Evolutionary conservation across 2,329 filamentous ascomycete genomes (phyloP), one percentile per base, ranked within the genome.

Genomic region (Trichophyton rubrum): DNA sequence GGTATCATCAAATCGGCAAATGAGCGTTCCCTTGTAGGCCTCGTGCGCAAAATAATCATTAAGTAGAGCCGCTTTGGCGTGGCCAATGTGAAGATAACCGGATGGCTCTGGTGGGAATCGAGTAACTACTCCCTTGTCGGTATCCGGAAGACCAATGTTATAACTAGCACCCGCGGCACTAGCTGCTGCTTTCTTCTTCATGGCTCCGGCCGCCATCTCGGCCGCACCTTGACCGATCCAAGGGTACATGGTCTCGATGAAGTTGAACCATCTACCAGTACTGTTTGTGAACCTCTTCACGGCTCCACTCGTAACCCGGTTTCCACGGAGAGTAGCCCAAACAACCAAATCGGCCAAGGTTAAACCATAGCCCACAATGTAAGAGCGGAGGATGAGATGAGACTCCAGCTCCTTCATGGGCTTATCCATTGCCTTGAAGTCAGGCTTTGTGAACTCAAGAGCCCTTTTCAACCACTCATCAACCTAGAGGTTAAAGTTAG

Each of bases 1-100:
- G 61, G 93, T 99, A 71, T 99, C 93, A 72, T 99, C 93, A 70
- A 99, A 93, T 62, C 93, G 88, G 57, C 97, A 83, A 62, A 95
- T 85, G 68, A 99, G 80, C 68, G 87, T 95, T 69, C 93, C 93
- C 63, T 92, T 86, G 79, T 95, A 95, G 67, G 90, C 88, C 72
- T 90, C 87, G 74, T 96, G 90, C 51, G 90, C 92, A 68, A 97
- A 97, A 80, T 95, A 97, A 73, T 97, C 91, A 77, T 93, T 96
- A 61, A 97, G 84, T 60, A 95, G 81, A 4, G 90, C 90, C 33
- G 90, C 90, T 77, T 97, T 97, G 67, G 90, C 90, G 77, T 97
- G 92, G 59, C 92, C 92, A 65, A 72, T 72, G 63, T 72, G 70
- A 35, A 72, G 68, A 60, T 71, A 72, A 30, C 70, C 70, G 53